phyloP scores from a whole-genome alignment of 805 yeast genomes.

The Ogataea salicorniae region DNA sequence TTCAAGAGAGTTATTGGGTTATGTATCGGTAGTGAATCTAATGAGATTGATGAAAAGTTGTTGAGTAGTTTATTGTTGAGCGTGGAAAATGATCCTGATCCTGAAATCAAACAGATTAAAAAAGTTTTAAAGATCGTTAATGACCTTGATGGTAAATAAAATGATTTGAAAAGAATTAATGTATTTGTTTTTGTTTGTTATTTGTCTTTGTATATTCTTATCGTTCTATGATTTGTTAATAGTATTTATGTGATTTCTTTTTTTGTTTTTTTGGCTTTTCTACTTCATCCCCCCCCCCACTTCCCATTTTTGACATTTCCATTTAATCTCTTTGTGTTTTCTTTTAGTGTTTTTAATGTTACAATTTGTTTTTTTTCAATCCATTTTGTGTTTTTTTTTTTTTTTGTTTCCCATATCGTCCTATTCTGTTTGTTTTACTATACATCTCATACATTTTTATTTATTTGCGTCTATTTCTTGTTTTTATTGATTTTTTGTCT shows the following conservation, averaged over 20 bases:
- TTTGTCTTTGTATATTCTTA: neutral
- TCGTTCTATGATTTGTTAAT: too few relatives aligned
- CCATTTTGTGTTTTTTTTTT: too few relatives aligned
- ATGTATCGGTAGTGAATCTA: conserved; percentile 83
- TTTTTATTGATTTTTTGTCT: too few relatives aligned
- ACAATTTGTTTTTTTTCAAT: too few relatives aligned
- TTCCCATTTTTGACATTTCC: too few relatives aligned
- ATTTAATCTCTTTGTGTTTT: too few relatives aligned
- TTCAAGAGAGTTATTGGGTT: conserved; percentile 84
- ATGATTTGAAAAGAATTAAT: neutral
- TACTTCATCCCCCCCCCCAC: neutral
- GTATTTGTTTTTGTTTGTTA: neutral
- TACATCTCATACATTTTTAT: too few relatives aligned
- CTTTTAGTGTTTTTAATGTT: too few relatives aligned
- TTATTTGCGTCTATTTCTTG: too few relatives aligned
- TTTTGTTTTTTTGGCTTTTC: neutral
- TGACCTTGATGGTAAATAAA: conserved; percentile 17
- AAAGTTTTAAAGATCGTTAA: conserved; percentile 31
- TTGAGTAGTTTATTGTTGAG: conserved; percentile 84
- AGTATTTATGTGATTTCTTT: too few relatives aligned
- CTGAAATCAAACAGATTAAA: conserved; percentile 31
- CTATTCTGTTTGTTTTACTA: too few relatives aligned
- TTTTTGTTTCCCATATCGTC: too few relatives aligned
- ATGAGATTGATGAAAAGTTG: conserved; percentile 54
- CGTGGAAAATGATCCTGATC: conserved; percentile 78